Conservation (phyloP, 768 basidiomycete species). For the Pleurotus ostreatus region DNA sequence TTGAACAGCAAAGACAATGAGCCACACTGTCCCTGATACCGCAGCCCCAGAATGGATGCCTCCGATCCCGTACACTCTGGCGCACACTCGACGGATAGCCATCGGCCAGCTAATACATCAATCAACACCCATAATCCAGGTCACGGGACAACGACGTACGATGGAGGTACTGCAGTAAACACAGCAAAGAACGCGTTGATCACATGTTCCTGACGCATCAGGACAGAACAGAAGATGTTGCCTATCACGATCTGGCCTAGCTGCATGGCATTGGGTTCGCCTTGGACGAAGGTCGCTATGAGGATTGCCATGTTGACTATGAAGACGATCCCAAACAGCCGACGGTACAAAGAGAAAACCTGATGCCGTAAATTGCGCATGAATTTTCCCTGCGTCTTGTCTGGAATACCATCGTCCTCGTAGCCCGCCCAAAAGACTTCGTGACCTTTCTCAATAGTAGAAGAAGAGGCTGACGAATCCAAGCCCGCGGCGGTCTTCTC, state of each 20-base stretch:
- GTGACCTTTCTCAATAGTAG: constrained; percentile 23
- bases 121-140: neutral
- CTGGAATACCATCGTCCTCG: constrained; percentile 43
- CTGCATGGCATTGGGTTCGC: constrained; percentile 30
- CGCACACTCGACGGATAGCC: constrained; percentile 40
- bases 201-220: constrained; percentile 48
- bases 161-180: constrained; percentile 33
- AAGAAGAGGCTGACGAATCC: constrained; percentile 7
- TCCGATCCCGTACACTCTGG: constrained; percentile 52
- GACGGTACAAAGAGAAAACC: constrained; percentile 42
- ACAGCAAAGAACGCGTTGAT: constrained; percentile 50
- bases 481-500: constrained; percentile 28
- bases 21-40: constrained; percentile 49
- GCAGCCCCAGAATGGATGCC: constrained; percentile 53
- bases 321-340: constrained; percentile 52
- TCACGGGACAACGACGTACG: constrained; percentile 5
- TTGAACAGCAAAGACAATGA: constrained; percentile 43
- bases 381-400: constrained; percentile 42
- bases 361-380: constrained; percentile 52
- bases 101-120: constrained; percentile 24
- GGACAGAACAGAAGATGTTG: constrained; percentile 39
- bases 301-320: constrained; percentile 45
- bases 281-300: constrained; percentile 31
- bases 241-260: constrained; percentile 35
- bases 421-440: constrained; percentile 49